Evolutionary conservation across 2,329 filamentous ascomycete genomes (phyloP).

Genomic region (Truncatella angustata): DNA sequence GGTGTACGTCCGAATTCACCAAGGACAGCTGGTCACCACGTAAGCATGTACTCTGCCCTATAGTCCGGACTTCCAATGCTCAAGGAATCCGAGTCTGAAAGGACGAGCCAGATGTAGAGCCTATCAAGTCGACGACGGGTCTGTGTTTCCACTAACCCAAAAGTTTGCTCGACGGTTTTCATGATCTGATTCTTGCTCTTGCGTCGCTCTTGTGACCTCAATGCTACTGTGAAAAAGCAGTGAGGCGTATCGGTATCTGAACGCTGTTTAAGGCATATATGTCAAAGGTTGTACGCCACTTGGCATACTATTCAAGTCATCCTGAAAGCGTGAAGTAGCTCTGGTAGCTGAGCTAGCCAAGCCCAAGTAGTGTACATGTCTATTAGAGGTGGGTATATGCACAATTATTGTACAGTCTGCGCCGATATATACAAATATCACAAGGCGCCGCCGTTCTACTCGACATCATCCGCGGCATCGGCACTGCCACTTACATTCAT

Average conservation of each 20-base stretch:
- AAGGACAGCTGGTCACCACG: no score
- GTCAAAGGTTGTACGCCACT: slow-evolving; percentile 1
- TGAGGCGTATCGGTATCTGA: slow-evolving; percentile 65
- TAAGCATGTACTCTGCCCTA: slow-evolving; percentile 56
- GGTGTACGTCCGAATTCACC: no score
- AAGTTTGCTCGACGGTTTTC: slow-evolving; percentile 16
- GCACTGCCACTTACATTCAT: slow-evolving; percentile 59
- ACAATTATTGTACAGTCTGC: slow-evolving; percentile 30
- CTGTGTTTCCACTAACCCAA: slow-evolving; percentile 20
- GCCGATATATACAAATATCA: slow-evolving; percentile 16
- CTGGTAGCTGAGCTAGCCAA: slow-evolving; percentile 17
- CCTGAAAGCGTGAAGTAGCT: neutral
- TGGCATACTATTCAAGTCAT: no score
- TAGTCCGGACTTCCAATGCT: slow-evolving; percentile 62
- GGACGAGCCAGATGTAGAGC: slow-evolving; percentile 44
- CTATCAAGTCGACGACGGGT: slow-evolving; percentile 15
- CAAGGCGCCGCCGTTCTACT: neutral
- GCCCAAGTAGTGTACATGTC: slow-evolving; percentile 16
- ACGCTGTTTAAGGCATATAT: slow-evolving; percentile 42
- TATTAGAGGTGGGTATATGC: slow-evolving; percentile 36
- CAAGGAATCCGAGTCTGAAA: slow-evolving; percentile 61
- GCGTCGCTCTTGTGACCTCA: slow-evolving; percentile 60
- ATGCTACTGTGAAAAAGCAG: slow-evolving; percentile 47
- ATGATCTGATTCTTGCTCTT: slow-evolving; percentile 42
- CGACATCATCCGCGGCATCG: slow-evolving; percentile 24